Percentiles rank a stretch among this genome's conserved stretches.
These are phyloP conservation scores for Ajuga chamaepitys DNA, from an alignment of 257 asterid genomes.

Conservation along the genomic window DNA sequence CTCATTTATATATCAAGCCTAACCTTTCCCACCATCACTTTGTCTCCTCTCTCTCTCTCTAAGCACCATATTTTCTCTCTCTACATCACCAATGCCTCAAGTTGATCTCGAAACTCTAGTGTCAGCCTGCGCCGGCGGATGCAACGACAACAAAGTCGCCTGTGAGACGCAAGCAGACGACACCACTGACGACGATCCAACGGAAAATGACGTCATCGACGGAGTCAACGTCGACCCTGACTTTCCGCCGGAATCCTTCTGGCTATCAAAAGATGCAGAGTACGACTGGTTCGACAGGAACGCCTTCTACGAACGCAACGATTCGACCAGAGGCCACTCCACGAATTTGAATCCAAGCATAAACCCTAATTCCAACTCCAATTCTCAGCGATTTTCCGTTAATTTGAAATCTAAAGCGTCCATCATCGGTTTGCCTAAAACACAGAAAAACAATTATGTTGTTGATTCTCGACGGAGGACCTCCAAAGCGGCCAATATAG, in stretches of 20 bases:
- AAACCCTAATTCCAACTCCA: constrained; percentile 32
- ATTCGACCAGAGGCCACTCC: constrained; percentile 54
- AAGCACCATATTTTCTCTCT: neutral
- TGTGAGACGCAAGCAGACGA: constrained; percentile 35
- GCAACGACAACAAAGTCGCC: constrained; percentile 36
- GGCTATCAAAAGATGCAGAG: constrained; percentile 84
- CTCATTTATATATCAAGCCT: neutral
- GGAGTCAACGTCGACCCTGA: constrained; percentile 29
- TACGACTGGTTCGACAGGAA: constrained; percentile 82
- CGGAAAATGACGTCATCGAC: constrained; percentile 12
- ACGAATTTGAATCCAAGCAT: constrained; percentile 18
- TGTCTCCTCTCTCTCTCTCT: neutral
- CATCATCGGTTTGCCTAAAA: constrained; percentile 63
- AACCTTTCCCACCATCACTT: neutral
- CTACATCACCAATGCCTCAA: constrained; percentile 40
- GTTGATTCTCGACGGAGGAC: constrained; percentile 35
- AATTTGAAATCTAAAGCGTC: constrained; percentile 49
- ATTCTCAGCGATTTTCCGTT: constrained; percentile 46
- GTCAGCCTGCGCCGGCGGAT: constrained; percentile 48
- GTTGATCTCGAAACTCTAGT: constrained; percentile 48
- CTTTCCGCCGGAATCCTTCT: constrained; percentile 81
- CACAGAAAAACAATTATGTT: constrained; percentile 45
- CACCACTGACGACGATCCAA: constrained; percentile 14
- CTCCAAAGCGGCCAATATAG: constrained; percentile 31
- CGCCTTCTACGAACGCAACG: constrained; percentile 69